phyloP scores from a whole-genome alignment of 2,329 filamentous ascomycete species.

The Daldinia sp. region DNA sequence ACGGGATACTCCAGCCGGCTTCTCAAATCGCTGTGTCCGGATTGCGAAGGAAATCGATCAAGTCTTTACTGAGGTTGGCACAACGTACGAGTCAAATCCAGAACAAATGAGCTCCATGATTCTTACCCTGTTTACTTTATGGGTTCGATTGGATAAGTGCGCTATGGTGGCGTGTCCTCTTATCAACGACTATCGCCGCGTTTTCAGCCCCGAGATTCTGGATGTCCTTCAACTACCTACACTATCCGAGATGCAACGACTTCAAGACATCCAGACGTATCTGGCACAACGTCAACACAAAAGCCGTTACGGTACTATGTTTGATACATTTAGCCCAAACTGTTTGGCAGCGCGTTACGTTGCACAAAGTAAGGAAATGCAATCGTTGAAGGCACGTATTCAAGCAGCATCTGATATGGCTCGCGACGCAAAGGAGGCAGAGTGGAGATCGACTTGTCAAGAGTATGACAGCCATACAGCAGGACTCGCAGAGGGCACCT shows the following conservation, averaged over 20 bases:
- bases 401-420: constrained; percentile 28
- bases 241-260: constrained; percentile 57
- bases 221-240: constrained; percentile 63
- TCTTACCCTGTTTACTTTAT: constrained; percentile 64
- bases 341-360: constrained; percentile 60
- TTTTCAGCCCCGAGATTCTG: constrained; percentile 58
- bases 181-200: constrained; percentile 59
- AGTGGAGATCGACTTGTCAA: constrained; percentile 21
- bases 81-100: constrained; percentile 53
- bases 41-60: constrained; percentile 47
- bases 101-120: constrained; percentile 62
- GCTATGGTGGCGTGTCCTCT: constrained; percentile 55
- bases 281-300: constrained; percentile 50
- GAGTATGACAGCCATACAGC: constrained; percentile 47
- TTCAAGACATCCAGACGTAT: constrained; percentile 60
- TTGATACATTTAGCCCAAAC: constrained; percentile 52
- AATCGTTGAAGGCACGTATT: constrained; percentile 30
- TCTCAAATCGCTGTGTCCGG: constrained; percentile 26
- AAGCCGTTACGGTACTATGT: constrained; percentile 51
- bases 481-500: constrained; percentile 46
- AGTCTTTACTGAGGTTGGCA: constrained; percentile 47
- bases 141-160: constrained; percentile 63
- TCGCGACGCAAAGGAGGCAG: constrained; percentile 19
- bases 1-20: not conserved
- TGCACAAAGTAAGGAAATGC: constrained; percentile 43